Base-by-base conservation (phyloP, 1,139 yeast species). In the Sugiyamaella neomexicana region DNA sequence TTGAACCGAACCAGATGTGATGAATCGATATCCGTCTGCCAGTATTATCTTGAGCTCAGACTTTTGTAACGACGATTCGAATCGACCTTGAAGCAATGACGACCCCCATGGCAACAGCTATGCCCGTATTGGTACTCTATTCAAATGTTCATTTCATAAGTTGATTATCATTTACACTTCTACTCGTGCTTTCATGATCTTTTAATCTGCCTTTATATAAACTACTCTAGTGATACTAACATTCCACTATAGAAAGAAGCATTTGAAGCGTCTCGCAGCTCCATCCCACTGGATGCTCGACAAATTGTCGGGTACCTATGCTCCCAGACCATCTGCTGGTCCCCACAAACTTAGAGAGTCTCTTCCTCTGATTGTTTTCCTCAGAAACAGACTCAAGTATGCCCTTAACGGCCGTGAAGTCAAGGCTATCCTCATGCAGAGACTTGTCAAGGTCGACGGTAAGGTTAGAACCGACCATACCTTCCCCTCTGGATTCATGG, bases 261-360 rank as follows among this genome's bases (percentile, higher is more conserved):
- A 90, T 78, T 83, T 90, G 79, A 89, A 89, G 86, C 88, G 97
- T 83, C 85, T 89, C 79, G 96, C 96, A 77, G 97, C 97, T 77
- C 99, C 99, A 83, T 87, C 91, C 83, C 99, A 95, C 87, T 95
- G 99, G 99, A 89, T 95, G 96, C 88, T 95, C 85, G 99, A 93
- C 96, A 95, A 95, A 83, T 84, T 95, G 82, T 88, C 97, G 78
- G 99, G 99, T 76, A 83, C 90, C 75, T 93, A 93, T 79, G 99
- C 99, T 68, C 99, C 99, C 82, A 91, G 98, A 85, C 96, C 98
- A 75, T 89, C 97, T 65, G 86, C 96, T 69, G 99, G 99, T 83
- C 99, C 99, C 76, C 99, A 93, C 86, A 93, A 93, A 82, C 86
- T 91, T 79, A 87, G 99, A 81, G 99, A 93, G 82, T 93, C 97